Percentiles rank a stretch among this genome's conserved stretches.
Evolutionary conservation across 345 rosid species (phyloP).

Genomic region (Zanthoxylum bungeanum): DNA sequence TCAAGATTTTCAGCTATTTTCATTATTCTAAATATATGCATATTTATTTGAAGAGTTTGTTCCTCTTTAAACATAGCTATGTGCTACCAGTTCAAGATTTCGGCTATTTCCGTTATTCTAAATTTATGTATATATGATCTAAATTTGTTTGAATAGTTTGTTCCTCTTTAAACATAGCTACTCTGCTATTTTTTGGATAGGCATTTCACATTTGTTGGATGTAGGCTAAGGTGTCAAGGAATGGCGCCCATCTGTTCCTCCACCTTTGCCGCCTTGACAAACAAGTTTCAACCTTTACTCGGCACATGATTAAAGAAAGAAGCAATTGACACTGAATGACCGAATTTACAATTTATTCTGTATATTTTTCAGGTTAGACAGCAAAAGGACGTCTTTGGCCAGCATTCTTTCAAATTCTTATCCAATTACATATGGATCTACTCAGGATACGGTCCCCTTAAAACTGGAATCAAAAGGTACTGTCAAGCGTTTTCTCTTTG

Average conservation of each 20-base stretch:
- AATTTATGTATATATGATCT: not conserved
- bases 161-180: not conserved
- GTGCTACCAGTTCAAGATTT: no score
- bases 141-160: not conserved
- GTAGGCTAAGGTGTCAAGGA: not conserved
- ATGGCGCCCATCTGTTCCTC: not conserved
- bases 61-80: no score
- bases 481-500: not conserved
- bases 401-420: constrained; percentile 74
- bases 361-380: constrained; percentile 63
- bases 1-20: not conserved
- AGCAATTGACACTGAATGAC: not conserved
- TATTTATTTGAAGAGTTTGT: no score
- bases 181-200: not conserved
- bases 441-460: constrained; percentile 72
- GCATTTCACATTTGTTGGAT: not conserved
- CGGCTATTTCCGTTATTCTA: no score
- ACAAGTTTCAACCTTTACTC: not conserved
- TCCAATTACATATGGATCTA: constrained; percentile 69
- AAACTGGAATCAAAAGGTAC: constrained; percentile 79
- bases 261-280: not conserved
- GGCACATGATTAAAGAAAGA: not conserved
- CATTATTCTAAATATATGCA: no score
- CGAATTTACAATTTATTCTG: constrained; percentile 1
- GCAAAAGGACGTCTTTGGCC: constrained; percentile 69